Percentiles rank a stretch among this genome's conserved stretches.
phyloP scores from a whole-genome alignment of 371 early-diverging fungal genomes.

The Smittium culicis region DNA sequence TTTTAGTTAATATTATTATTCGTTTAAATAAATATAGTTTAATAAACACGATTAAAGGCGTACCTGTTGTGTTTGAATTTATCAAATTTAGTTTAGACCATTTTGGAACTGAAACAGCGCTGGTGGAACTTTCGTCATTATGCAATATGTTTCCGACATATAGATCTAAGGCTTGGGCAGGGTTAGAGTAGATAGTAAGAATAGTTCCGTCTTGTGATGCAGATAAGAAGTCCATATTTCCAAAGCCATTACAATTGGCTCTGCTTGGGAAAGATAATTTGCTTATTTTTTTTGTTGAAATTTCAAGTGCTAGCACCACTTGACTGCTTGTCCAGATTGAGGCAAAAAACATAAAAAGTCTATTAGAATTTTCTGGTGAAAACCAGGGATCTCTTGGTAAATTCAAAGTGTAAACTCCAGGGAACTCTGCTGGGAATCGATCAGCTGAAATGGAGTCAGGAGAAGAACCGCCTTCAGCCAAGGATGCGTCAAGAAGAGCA shows the following conservation, averaged over 20 bases:
- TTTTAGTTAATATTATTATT: no score
- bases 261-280: constrained; percentile 19
- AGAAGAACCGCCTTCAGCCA: no score
- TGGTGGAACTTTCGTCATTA: no score
- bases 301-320: constrained; percentile 34
- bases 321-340: constrained; percentile 32
- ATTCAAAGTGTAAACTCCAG: constrained; percentile 39
- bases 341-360: constrained; percentile 8
- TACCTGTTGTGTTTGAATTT: not conserved
- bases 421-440: constrained; percentile 31
- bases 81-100: not conserved
- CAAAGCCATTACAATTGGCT: no score
- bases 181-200: not conserved
- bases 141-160: not conserved
- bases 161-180: not conserved
- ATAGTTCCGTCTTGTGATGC: not conserved
- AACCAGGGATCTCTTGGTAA: constrained; percentile 35
- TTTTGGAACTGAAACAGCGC: not conserved
- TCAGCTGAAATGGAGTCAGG: no score
- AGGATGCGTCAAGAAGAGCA: no score
- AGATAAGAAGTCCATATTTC: constrained; percentile 13
- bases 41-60: no score
- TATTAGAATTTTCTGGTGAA: constrained; percentile 14
- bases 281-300: constrained; percentile 22
- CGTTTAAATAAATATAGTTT: no score